phyloP scores from a whole-genome alignment of 2,329 filamentous ascomycete species.

The Rhynchosporium secalis region DNA sequence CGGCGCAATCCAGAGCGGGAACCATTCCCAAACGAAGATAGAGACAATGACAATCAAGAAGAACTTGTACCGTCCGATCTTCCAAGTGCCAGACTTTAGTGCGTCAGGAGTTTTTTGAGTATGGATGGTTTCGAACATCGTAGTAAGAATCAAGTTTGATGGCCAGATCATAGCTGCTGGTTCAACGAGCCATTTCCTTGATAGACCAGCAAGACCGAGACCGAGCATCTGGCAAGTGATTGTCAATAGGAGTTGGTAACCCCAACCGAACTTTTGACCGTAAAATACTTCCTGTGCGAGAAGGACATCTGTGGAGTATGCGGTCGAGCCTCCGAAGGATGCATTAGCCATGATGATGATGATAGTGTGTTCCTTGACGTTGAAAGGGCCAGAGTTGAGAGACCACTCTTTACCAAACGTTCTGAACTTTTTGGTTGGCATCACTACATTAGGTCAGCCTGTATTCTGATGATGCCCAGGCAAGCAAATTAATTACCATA shows the following conservation, averaged over 20 bases:
- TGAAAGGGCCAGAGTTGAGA: slow-evolving; percentile 69
- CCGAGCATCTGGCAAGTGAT: slow-evolving; percentile 64
- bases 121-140: slow-evolving; percentile 64
- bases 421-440: slow-evolving; percentile 36
- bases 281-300: slow-evolving; percentile 74
- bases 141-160: slow-evolving; percentile 52
- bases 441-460: slow-evolving; percentile 34
- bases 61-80: slow-evolving; percentile 43
- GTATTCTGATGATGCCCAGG: neutral
- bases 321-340: slow-evolving; percentile 22
- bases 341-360: slow-evolving; percentile 61
- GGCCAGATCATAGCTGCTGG: slow-evolving; percentile 69
- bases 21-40: slow-evolving; percentile 53
- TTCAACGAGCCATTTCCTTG: slow-evolving; percentile 59
- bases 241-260: slow-evolving; percentile 59
- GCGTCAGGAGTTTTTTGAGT: slow-evolving; percentile 49
- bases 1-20: slow-evolving; percentile 53
- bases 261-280: slow-evolving; percentile 65
- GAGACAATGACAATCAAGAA: slow-evolving; percentile 45
- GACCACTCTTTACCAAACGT: slow-evolving; percentile 56
- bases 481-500: neutral
- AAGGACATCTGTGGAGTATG: slow-evolving; percentile 64
- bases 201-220: slow-evolving; percentile 61
- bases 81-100: slow-evolving; percentile 53
- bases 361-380: slow-evolving; percentile 68